These are phyloP conservation scores for Astragalus glycyphyllos DNA, from an alignment of 306 rosid genomes.

Conservation along the genomic window DNA sequence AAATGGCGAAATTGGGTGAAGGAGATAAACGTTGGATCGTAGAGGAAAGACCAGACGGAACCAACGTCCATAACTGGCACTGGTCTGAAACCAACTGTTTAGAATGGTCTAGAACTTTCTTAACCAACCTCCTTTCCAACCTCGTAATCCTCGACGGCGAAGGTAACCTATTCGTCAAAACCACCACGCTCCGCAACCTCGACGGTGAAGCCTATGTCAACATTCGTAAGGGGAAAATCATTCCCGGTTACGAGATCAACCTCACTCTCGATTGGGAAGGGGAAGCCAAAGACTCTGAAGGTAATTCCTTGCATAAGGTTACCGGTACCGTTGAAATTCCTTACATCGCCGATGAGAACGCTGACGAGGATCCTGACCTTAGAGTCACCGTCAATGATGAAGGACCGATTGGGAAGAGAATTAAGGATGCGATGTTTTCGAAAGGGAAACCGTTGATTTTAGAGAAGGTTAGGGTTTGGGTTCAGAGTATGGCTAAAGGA, in stretches of 20 bases:
- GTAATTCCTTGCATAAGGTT: constrained; percentile 65
- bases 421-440: constrained; percentile 82
- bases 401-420: constrained; percentile 68
- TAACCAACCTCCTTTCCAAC: constrained; percentile 66
- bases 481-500: constrained; percentile 79
- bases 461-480: constrained; percentile 83
- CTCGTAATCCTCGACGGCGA: constrained; percentile 77
- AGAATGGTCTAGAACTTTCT: constrained; percentile 77
- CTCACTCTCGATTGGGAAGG: constrained; percentile 79
- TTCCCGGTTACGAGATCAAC: constrained; percentile 90
- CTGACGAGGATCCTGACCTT: constrained; percentile 93
- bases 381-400: constrained; percentile 79
- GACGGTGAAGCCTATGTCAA: constrained; percentile 95
- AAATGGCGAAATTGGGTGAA: constrained; percentile 88
- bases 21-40: constrained; percentile 99
- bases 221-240: constrained; percentile 87
- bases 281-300: constrained; percentile 72
- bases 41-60: constrained; percentile 87
- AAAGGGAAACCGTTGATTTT: constrained; percentile 78
- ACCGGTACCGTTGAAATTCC: constrained; percentile 88
- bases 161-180: constrained; percentile 58
- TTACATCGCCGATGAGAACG: constrained; percentile 90
- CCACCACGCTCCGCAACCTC: constrained; percentile 61
- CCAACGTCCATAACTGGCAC: constrained; percentile 99
- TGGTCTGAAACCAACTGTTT: constrained; percentile 95